Conservation (phyloP, 1,139 yeast genomes). For the Debaryomycetaceae sp. region DNA sequence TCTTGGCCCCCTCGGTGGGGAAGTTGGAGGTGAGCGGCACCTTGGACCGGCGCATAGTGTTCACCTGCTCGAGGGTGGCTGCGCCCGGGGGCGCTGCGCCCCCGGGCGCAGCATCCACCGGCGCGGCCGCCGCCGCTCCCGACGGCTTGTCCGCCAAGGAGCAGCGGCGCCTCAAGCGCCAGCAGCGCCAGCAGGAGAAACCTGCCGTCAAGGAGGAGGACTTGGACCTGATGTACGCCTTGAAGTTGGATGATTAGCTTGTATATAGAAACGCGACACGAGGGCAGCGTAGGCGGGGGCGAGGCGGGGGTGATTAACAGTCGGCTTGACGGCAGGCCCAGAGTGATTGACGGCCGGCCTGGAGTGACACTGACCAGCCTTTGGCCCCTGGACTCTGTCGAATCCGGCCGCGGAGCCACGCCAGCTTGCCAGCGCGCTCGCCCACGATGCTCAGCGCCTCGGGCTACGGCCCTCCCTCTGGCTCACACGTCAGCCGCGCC, state of each 20-base stretch:
- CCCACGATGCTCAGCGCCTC: too few relatives aligned
- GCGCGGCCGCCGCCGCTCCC: slow-evolving; percentile 12
- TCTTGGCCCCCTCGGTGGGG: slow-evolving; percentile 29
- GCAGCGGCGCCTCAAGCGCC: slow-evolving; percentile 12
- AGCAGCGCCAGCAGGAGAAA: slow-evolving; percentile 14
- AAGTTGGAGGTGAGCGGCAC: slow-evolving; percentile 28
- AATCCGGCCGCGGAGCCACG: too few relatives aligned
- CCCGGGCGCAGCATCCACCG: slow-evolving; percentile 11
- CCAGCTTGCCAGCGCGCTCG: too few relatives aligned
- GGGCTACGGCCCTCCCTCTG: background rate
- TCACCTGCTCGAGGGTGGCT: slow-evolving; percentile 14
- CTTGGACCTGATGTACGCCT: slow-evolving; percentile 38
- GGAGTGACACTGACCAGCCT: too few relatives aligned
- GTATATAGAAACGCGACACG: too few relatives aligned
- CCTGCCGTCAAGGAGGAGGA: slow-evolving; percentile 23
- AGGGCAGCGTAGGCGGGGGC: too few relatives aligned
- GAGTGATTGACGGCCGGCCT: too few relatives aligned
- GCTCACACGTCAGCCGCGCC: slow-evolving; percentile 4
- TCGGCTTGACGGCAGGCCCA: too few relatives aligned
- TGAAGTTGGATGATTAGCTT: slow-evolving; percentile 18
- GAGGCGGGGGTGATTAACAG: too few relatives aligned
- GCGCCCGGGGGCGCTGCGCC: slow-evolving; percentile 12
- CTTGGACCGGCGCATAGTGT: slow-evolving; percentile 17
- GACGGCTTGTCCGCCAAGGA: slow-evolving; percentile 16
- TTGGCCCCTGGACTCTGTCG: slow-evolving; percentile 2